Conservation (phyloP, 345 rosid genomes). For the Eucalyptus globulus region DNA sequence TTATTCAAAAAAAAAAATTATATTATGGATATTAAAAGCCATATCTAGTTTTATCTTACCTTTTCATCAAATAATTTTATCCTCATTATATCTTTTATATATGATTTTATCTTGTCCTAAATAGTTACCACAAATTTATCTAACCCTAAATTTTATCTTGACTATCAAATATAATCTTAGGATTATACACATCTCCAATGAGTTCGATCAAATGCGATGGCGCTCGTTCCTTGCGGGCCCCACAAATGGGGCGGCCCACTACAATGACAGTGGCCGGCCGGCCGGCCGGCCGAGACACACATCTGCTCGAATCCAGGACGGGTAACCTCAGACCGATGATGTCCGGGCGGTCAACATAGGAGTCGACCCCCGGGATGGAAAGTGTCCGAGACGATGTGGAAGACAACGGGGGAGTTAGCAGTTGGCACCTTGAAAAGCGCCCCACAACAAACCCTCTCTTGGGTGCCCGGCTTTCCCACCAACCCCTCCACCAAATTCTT, state of each 20-base stretch:
- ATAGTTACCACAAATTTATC: too few relatives aligned
- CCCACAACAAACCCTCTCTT: background rate
- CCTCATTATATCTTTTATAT: accelerated
- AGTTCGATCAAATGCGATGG: accelerated
- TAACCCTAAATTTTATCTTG: too few relatives aligned
- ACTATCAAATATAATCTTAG: too few relatives aligned
- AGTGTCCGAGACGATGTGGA: background rate
- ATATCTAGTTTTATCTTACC: accelerated
- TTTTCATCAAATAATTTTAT: accelerated
- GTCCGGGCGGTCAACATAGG: background rate
- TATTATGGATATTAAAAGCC: accelerated
- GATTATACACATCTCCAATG: accelerated
- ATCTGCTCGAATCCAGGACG: background rate
- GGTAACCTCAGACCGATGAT: background rate
- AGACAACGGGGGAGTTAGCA: background rate
- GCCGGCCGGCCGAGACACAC: background rate
- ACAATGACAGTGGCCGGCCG: background rate
- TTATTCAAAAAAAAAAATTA: too few relatives aligned
- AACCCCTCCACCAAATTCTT: background rate
- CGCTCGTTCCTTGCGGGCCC: background rate
- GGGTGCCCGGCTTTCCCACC: background rate
- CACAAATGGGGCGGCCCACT: background rate
- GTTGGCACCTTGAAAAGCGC: background rate
- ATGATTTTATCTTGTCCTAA: accelerated
- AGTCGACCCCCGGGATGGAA: background rate